These are phyloP conservation scores for Fusarium burgessii DNA, from an alignment of 2,329 filamentous ascomycete species.

Conservation along the genomic window DNA sequence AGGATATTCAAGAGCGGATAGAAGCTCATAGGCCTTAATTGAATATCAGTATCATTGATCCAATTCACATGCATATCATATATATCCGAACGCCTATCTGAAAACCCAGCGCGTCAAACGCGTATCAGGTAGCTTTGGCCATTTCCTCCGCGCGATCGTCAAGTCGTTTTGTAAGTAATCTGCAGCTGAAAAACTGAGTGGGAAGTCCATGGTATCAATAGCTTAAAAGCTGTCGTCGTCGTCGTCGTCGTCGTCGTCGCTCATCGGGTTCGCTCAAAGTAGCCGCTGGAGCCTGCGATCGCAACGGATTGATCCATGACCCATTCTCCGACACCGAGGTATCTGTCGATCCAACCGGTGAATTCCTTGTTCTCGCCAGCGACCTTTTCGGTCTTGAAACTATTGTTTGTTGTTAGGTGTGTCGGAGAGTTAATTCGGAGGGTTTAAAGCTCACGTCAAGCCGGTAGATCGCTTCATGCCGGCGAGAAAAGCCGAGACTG, in stretches of 20 bases:
- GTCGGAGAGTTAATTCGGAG: background rate
- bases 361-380: constrained; percentile 83
- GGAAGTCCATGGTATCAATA: constrained; percentile 34
- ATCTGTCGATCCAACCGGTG: constrained; percentile 90
- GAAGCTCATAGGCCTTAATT: constrained; percentile 17
- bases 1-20: background rate
- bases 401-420: constrained; percentile 58
- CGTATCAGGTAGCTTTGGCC: constrained; percentile 21
- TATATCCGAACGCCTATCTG: constrained; percentile 45
- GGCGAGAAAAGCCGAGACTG: constrained; percentile 95
- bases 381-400: constrained; percentile 88
- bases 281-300: constrained; percentile 86
- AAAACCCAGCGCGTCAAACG: constrained; percentile 32
- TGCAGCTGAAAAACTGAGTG: constrained; percentile 16
- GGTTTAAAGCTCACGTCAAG: constrained; percentile 82
- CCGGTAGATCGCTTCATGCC: constrained; percentile 98
- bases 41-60: constrained; percentile 38
- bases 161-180: constrained; percentile 19
- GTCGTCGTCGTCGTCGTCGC: background rate
- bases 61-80: constrained; percentile 43
- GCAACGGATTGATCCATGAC: constrained; percentile 98
- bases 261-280: constrained; percentile 90
- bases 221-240: constrained; percentile 2
- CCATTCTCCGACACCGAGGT: constrained; percentile 95
- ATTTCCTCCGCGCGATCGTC: constrained; percentile 20